Evolutionary conservation across 1,284 basidiomycete species (phyloP).

Genomic region (Polyporus tsugae): DNA sequence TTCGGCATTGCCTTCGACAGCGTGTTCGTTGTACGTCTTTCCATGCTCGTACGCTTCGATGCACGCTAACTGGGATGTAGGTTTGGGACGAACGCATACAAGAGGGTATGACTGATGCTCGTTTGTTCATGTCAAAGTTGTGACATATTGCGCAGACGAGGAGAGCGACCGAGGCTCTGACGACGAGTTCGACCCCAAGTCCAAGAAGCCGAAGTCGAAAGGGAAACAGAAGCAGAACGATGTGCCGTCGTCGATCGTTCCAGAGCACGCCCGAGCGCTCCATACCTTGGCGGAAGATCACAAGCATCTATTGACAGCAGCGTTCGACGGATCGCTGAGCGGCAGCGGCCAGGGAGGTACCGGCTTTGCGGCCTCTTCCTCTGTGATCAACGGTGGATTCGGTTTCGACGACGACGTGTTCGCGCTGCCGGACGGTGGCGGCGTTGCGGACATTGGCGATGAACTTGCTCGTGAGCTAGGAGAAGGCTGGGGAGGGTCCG

Average conservation of each 20-base stretch:
- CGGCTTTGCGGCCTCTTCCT: conserved; percentile 58
- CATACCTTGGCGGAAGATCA: conserved; percentile 77
- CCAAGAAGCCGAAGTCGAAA: conserved; percentile 44
- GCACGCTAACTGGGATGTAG: conserved; percentile 43
- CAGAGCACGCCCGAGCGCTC: conserved; percentile 56
- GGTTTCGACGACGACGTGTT: conserved; percentile 62
- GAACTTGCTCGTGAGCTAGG: conserved; percentile 78
- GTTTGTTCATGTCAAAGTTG: neutral
- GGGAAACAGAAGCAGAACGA: conserved; percentile 42
- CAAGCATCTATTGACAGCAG: conserved; percentile 68
- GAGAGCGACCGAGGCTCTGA: conserved; percentile 50
- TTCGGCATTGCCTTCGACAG: conserved; percentile 72
- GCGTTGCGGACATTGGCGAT: conserved; percentile 67
- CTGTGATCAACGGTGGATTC: conserved; percentile 60
- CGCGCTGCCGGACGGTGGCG: conserved; percentile 59
- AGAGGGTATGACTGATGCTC: conserved; percentile 15
- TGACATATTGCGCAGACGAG: conserved; percentile 5
- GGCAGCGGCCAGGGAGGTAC: conserved; percentile 40
- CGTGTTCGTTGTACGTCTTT: conserved; percentile 64
- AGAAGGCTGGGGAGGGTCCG: conserved; percentile 63
- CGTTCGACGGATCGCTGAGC: conserved; percentile 68
- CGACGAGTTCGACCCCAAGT: conserved; percentile 57
- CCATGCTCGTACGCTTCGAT: too few relatives aligned
- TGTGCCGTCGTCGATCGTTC: conserved; percentile 34
- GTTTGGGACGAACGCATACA: conserved; percentile 63